Percentiles rank a stretch among this genome's conserved stretches.
These are phyloP conservation scores for Lipomyces orientalis DNA, from an alignment of 805 yeast genomes.

Conservation along the genomic window DNA sequence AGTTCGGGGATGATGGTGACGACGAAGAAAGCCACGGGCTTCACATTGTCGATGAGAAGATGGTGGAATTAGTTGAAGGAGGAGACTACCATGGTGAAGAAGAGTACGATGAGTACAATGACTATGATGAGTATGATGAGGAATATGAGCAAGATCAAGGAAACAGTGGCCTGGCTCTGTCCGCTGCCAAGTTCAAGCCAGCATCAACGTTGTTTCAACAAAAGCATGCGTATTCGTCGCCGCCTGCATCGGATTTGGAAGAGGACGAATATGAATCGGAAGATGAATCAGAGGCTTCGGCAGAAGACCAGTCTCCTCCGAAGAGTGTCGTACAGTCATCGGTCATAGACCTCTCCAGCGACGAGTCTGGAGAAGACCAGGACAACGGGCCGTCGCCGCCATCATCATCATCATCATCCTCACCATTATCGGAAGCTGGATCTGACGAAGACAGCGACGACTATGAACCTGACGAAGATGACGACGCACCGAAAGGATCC, in stretches of 20 bases:
- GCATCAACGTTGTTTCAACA: constrained; percentile 1
- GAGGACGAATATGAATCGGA: constrained; percentile 23
- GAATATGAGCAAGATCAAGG: constrained; percentile 18
- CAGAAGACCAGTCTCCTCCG: neutral
- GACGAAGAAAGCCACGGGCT: constrained; percentile 6
- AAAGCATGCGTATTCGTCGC: constrained; percentile 9
- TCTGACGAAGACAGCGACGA: constrained; percentile 7
- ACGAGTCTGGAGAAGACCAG: constrained; percentile 11
- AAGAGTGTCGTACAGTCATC: neutral
- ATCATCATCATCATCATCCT: neutral
- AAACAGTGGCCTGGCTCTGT: neutral
- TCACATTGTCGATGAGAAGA: constrained; percentile 19
- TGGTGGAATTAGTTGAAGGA: constrained; percentile 2
- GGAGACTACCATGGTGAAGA: constrained; percentile 1
- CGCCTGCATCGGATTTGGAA: constrained; percentile 9
- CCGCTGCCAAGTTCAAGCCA: neutral
- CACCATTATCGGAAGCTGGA: constrained; percentile 4
- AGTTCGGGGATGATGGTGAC: constrained; percentile 1
- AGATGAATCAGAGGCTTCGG: neutral
- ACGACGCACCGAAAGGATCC: constrained; percentile 9
- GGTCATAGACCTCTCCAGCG: constrained; percentile 11
- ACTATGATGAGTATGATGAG: constrained; percentile 6
- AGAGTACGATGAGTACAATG: constrained; percentile 2
- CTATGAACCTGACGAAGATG: constrained; percentile 8
- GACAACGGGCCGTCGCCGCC: neutral